Conservation (phyloP, 192 early-diverging fungal species). For the Coemansia sp. region DNA sequence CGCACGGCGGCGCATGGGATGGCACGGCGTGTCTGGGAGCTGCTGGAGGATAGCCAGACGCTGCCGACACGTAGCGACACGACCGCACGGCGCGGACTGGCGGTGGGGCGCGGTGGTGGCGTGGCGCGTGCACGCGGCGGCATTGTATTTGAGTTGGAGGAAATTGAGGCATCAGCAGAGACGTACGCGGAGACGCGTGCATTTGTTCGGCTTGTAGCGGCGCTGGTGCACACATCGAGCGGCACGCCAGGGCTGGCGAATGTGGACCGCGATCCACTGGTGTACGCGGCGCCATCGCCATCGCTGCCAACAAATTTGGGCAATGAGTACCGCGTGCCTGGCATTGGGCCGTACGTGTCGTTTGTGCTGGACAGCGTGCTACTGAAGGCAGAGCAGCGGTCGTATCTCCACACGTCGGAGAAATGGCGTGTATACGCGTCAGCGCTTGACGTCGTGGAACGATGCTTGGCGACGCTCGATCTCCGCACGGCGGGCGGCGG, state of each 20-base stretch:
- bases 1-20: constrained; percentile 54
- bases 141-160: constrained; percentile 76
- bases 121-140: constrained; percentile 44
- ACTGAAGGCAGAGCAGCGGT: constrained; percentile 68
- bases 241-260: constrained; percentile 34
- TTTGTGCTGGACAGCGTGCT: constrained; percentile 87
- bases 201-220: constrained; percentile 71
- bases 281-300: constrained; percentile 33
- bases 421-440: constrained; percentile 69
- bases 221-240: constrained; percentile 64
- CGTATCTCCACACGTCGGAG: constrained; percentile 66
- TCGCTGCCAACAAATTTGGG: constrained; percentile 69
- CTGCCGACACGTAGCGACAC: constrained; percentile 50
- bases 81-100: constrained; percentile 21
- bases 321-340: constrained; percentile 64
- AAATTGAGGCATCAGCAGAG: constrained; percentile 72
- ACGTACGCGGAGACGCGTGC: constrained; percentile 87
- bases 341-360: constrained; percentile 74
- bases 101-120: constrained; percentile 27
- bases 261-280: constrained; percentile 39
- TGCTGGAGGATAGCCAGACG: constrained; percentile 74
- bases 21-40: constrained; percentile 71
- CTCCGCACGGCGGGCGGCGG: constrained; percentile 38
- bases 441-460: constrained; percentile 72
- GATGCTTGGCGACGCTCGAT: constrained; percentile 75